Base-by-base conservation (phyloP, 2,329 filamentous ascomycete genomes). In the Pyricularia pennisetigena region DNA sequence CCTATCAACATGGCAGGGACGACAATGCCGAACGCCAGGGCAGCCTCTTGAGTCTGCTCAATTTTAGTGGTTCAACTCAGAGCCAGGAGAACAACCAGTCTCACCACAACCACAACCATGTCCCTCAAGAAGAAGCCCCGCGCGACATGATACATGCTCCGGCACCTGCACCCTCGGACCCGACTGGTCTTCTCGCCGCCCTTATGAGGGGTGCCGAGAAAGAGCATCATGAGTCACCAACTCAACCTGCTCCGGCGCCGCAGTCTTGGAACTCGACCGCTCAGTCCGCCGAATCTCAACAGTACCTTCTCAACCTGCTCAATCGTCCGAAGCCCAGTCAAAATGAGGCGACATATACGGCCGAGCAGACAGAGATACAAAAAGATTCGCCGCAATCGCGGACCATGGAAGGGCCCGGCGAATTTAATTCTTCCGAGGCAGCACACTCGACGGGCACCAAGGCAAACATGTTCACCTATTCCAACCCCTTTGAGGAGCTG, bases 291-390 rank as follows among this genome's bases (percentile, higher is more conserved):
- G 90, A 93, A 76, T 92, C 93, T 4, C 91, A 96, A 78, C 89
- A 94, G 71, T 91, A 95, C 75, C 83, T 99, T 65, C 87, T 98
- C 70, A 90, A 92, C 73, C 83, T 98, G 69, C 85, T 99, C 71
- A 95, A 93, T 74, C 89, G 90, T 65, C 88, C 91, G 67, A 93
- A 90, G 79, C 87, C 87, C 14, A 82, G 83, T 69, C 87, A 89
- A 76, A 82, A 80, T 65, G 85, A 88, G 64, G 79, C 80, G 71
- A 74, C 78, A 6, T 73, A 79, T 67, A 67, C 81, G 70, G 74
- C 76, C 67, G 35, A 41, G 12, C 30, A 41, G 30, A 23, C 64
- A 26, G 64, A 66, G 64, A 23, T 28, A 9, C 57, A 24, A 12
- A 24, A 61, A 6, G 82, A 84, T 70, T 74, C 78, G 14, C 76